Evolutionary conservation across 2,329 filamentous ascomycete genomes (phyloP).

Genomic region (Cercospora beticola): DNA sequence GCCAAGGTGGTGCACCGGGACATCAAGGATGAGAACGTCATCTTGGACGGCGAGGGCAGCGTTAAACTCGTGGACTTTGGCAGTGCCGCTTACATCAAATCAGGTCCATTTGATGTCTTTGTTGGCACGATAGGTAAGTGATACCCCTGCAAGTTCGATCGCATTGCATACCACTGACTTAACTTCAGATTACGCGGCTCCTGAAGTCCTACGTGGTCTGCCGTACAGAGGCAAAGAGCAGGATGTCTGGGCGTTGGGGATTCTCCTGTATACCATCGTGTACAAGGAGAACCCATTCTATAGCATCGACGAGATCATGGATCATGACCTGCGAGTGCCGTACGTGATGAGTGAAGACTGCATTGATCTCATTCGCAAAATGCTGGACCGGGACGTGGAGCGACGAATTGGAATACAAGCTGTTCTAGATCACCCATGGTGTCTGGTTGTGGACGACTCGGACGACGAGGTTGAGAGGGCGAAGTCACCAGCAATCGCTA

Average conservation of each 20-base stretch:
- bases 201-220: slow-evolving; percentile 91
- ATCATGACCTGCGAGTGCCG: slow-evolving; percentile 88
- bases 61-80: slow-evolving; percentile 99
- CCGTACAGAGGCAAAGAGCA: slow-evolving; percentile 95
- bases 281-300: slow-evolving; percentile 99
- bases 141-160: background rate
- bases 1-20: slow-evolving; percentile 93
- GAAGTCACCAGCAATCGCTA: slow-evolving; percentile 6
- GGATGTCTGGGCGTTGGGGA: slow-evolving; percentile 96
- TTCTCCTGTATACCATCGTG: slow-evolving; percentile 95
- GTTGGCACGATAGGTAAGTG: slow-evolving; percentile 91
- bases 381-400: slow-evolving; percentile 88
- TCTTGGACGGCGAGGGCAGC: slow-evolving; percentile 88
- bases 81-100: slow-evolving; percentile 97
- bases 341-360: slow-evolving; percentile 87
- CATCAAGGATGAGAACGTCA: slow-evolving; percentile 98
- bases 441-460: slow-evolving; percentile 35
- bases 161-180: background rate
- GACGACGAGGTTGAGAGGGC: slow-evolving; percentile 19
- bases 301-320: slow-evolving; percentile 98
- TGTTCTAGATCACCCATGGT: slow-evolving; percentile 90
- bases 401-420: slow-evolving; percentile 81
- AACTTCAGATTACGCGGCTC: slow-evolving; percentile 83
- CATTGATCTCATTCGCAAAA: slow-evolving; percentile 84
- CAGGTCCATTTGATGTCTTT: slow-evolving; percentile 96